Evolutionary conservation across 1,284 basidiomycete species (phyloP).

Genomic region (Exsudoporus floridanus): DNA sequence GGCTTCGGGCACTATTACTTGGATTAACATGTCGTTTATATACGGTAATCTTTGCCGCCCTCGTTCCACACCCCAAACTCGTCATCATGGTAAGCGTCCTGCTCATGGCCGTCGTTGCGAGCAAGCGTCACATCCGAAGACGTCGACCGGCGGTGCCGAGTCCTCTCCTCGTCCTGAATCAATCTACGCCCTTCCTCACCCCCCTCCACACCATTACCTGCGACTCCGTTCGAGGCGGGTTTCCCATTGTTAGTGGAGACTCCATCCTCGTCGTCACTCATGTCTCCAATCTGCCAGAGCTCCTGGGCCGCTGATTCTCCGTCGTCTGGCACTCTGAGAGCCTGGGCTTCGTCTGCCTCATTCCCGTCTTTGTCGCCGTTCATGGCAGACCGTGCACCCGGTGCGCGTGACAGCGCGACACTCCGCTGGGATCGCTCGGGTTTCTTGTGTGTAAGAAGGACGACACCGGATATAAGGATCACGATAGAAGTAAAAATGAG

Average conservation of each 20-base stretch:
- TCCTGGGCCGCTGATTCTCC: conserved; percentile 43
- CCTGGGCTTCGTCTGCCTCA: conserved; percentile 39
- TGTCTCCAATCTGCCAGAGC: conserved; percentile 69
- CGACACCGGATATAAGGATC: conserved; percentile 83
- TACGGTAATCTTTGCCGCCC: conserved; percentile 7
- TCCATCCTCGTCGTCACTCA: conserved; percentile 57
- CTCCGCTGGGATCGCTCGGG: conserved; percentile 49
- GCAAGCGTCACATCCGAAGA: conserved; percentile 42
- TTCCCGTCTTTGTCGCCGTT: conserved; percentile 19
- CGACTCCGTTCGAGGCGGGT: conserved; percentile 13
- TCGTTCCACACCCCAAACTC: conserved; percentile 39
- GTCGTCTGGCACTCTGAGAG: conserved; percentile 35
- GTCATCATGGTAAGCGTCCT: conserved; percentile 27
- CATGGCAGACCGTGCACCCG: conserved; percentile 14
- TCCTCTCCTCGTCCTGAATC: conserved; percentile 28
- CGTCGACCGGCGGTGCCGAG: conserved; percentile 33
- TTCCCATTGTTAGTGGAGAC: conserved; percentile 7
- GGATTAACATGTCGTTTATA: background rate
- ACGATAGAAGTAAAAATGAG: conserved; percentile 82
- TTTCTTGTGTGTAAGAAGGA: conserved; percentile 82
- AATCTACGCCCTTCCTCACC: conserved; percentile 25
- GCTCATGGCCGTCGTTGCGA: conserved; percentile 25
- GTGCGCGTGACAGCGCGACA: conserved; percentile 12
- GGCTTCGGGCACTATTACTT: background rate
- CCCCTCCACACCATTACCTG: background rate